Conservation (phyloP, 495 filamentous ascomycete species). For the Venustampulla echinocandica region DNA sequence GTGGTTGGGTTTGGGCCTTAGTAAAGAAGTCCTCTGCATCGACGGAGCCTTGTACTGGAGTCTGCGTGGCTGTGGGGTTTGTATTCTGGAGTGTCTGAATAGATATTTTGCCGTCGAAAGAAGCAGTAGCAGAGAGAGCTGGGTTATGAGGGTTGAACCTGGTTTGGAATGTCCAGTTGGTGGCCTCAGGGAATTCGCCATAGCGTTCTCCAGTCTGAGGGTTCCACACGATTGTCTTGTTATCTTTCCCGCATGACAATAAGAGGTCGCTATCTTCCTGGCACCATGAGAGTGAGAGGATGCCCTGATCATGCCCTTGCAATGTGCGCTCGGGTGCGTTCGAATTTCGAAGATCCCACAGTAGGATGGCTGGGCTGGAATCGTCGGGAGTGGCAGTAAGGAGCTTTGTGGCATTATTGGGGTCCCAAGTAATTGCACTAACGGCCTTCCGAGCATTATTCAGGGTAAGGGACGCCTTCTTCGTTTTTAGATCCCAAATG, state of each 20-base stretch:
- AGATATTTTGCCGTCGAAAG: conserved; percentile 91
- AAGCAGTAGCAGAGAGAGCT: conserved; percentile 82
- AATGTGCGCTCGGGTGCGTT: conserved; percentile 87
- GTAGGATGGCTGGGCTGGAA: conserved; percentile 73
- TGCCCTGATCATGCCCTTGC: conserved; percentile 81
- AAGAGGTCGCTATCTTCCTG: conserved; percentile 82
- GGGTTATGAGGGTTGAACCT: conserved; percentile 92
- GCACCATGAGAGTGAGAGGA: conserved; percentile 95
- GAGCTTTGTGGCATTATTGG: conserved; percentile 85
- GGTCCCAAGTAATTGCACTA: conserved; percentile 95
- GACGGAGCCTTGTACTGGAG: conserved; percentile 41
- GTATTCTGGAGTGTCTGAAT: conserved; percentile 92
- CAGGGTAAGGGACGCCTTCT: conserved; percentile 89
- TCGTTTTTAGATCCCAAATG: conserved; percentile 96
- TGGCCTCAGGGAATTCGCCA: conserved; percentile 93
- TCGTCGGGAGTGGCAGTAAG: conserved; percentile 90
- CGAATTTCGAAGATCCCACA: conserved; percentile 95
- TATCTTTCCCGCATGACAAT: conserved; percentile 94
- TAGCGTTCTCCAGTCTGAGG: conserved; percentile 77
- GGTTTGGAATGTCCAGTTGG: conserved; percentile 97
- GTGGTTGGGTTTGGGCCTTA: conserved; percentile 82
- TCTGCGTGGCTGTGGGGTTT: conserved; percentile 54
- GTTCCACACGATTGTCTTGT: conserved; percentile 93
- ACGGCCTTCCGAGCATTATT: conserved; percentile 94
- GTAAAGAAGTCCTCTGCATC: conserved; percentile 97